Conservation (phyloP, 306 rosid genomes). For the Castanospermum australe region DNA sequence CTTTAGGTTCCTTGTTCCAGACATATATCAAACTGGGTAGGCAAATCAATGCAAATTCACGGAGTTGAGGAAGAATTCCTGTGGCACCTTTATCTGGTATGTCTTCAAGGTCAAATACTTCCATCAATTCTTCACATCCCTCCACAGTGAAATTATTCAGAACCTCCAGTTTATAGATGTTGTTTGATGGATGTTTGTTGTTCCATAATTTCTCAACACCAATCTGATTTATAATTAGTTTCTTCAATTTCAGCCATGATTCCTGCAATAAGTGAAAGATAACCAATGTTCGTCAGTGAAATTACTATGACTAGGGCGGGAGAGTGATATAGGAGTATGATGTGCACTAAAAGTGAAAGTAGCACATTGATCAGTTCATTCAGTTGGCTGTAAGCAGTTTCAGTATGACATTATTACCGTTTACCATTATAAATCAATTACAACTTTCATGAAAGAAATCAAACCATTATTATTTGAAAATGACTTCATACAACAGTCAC, state of each 20-base stretch:
- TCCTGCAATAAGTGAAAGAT: background rate
- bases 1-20: constrained; percentile 7
- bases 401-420: no score
- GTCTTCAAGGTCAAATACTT: background rate
- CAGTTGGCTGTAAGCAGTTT: background rate
- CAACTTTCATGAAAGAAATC: no score
- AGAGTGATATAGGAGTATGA: no score
- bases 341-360: no score
- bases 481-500: background rate
- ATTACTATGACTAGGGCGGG: background rate
- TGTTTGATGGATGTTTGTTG: background rate
- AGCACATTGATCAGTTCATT: no score
- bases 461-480: background rate
- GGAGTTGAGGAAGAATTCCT: background rate
- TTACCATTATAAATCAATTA: no score
- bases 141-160: background rate
- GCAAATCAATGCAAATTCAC: background rate
- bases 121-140: background rate
- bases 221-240: background rate
- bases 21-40: background rate
- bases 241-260: background rate
- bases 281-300: background rate
- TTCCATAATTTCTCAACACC: background rate
- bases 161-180: background rate
- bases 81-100: background rate